These are phyloP conservation scores for Lanmaoa pseudosensibilis DNA, from an alignment of 768 basidiomycete genomes.

Conservation along the genomic window DNA sequence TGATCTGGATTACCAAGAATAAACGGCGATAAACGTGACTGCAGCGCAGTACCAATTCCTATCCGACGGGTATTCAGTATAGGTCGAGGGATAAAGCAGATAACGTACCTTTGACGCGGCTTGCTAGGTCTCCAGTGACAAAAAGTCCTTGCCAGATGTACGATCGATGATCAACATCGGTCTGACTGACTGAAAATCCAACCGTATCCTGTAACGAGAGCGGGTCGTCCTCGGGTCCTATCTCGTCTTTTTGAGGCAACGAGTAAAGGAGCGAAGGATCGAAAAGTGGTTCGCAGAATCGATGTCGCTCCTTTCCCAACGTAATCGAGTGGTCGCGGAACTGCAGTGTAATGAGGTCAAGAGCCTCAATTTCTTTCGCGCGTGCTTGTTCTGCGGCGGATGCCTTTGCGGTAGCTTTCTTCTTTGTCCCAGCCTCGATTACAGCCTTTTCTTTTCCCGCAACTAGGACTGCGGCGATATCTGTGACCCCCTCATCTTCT, in stretches of 20 bases:
- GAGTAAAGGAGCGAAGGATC: constrained; percentile 60
- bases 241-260: constrained; percentile 30
- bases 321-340: constrained; percentile 72
- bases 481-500: constrained; percentile 85
- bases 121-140: constrained; percentile 76
- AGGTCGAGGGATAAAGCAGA: not conserved
- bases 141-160: constrained; percentile 78
- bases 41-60: constrained; percentile 70
- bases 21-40: constrained; percentile 67
- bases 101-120: constrained; percentile 64
- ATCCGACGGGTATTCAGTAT: constrained; percentile 2
- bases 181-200: constrained; percentile 57
- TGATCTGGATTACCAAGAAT: constrained; percentile 61
- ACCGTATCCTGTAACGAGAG: constrained; percentile 67
- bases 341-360: constrained; percentile 76
- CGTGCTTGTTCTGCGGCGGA: constrained; percentile 79
- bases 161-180: constrained; percentile 65
- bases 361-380: constrained; percentile 77
- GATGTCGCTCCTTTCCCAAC: constrained; percentile 84
- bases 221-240: constrained; percentile 16
- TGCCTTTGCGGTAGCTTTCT: constrained; percentile 67
- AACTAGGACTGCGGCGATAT: constrained; percentile 87
- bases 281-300: constrained; percentile 89
- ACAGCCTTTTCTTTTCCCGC: constrained; percentile 90
- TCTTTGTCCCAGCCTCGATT: constrained; percentile 83